A percentile compares a stretch with the other conserved stretches of the same genome.
Conservation (phyloP, 202 grass and related monocot genomes). For the Elaeis oleifera region DNA sequence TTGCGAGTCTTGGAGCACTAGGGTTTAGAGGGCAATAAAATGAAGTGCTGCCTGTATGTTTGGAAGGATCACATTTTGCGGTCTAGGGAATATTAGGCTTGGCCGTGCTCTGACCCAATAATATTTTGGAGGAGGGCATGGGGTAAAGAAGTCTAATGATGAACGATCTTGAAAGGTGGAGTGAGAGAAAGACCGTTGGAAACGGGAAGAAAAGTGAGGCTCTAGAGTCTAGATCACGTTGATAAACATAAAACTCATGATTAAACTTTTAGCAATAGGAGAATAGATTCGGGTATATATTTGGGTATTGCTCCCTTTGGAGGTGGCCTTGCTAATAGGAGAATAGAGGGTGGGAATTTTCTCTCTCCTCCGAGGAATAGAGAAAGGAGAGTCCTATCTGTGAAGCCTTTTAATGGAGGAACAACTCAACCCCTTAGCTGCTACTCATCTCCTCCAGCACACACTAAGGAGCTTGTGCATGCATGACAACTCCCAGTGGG, state of each 20-base stretch:
- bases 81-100: neutral
- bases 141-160: conserved; percentile 2
- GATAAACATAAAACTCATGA: neutral
- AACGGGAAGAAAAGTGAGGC: neutral
- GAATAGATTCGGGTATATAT: conserved; percentile 33
- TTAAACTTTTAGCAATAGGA: neutral
- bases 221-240: conserved; percentile 3
- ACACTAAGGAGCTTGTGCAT: conserved; percentile 90
- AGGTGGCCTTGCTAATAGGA: conserved; percentile 26
- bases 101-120: neutral
- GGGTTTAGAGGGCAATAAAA: too few species aligned
- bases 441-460: conserved; percentile 94
- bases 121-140: neutral
- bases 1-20: too few species aligned
- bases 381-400: neutral
- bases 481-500: conserved; percentile 59
- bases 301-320: conserved; percentile 22
- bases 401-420: conserved; percentile 55
- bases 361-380: neutral
- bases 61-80: conserved; percentile 1
- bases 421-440: conserved; percentile 71
- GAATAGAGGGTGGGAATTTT: neutral
- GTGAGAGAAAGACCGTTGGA: neutral
- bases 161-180: conserved; percentile 2
- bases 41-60: neutral